Base-by-base conservation (phyloP, 805 yeast genomes). In the Blastobotrys terrestris region DNA sequence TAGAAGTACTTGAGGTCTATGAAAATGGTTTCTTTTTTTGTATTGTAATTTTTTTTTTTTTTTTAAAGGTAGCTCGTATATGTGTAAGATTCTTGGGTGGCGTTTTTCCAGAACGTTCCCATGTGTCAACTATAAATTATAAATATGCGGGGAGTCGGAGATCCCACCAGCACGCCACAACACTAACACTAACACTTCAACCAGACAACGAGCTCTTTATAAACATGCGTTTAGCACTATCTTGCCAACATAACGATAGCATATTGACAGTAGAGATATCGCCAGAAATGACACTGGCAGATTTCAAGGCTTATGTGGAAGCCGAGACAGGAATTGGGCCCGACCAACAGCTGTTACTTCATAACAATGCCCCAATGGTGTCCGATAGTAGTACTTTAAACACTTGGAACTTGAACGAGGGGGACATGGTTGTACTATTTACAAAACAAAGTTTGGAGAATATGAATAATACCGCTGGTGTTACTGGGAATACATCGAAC, bases 241-340 rank as follows among this genome's bases (percentile, higher is more conserved):
- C 81, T 0, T 71, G 77, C 46, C 79, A 73, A 41, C 63, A 68
- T 15, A 68, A 73, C n/a, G 86, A 78, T 35, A 74, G 70, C 35
- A 70, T 81, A 8, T 66, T 77, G 51, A 67, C 70, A 2, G 75
- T 87, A 1, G 96, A 89, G 50, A 76, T 88, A 3, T 77, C 87
- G 2, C 78, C 71, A 1, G 85, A 83, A 13, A 76, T 89, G 73
- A 65, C 80, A 0, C 64, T 89, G 7, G 72, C 66, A 13, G 96
- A 90, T 64, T 76, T 91, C 58, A 75, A 79, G 54, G 95, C 92
- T 0, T 81, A 84, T 57, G 63, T 90, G 7, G 84, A 83, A 55
- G 80, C 84, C 1, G 96, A 88, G 62, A 77, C 89, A 6, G 76
- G 72, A 13, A 75, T 84, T 49, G 69, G 72, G 8, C 68, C 76